Conservation (phyloP, 345 rosid species). For the Boechera retrofracta region DNA sequence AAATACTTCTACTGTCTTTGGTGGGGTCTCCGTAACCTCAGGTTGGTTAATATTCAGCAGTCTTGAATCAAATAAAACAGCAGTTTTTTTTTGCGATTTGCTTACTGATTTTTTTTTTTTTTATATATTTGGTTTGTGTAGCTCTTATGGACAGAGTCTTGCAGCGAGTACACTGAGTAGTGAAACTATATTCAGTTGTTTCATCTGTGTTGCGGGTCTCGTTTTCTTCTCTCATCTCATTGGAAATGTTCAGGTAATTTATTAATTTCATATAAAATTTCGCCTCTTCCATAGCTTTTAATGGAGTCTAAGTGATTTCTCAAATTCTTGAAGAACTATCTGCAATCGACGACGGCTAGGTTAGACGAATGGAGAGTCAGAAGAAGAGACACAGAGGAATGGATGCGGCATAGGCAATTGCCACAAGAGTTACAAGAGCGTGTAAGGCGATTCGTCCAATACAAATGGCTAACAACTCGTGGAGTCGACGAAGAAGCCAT, state of each 20-base stretch:
- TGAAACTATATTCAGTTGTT: constrained; percentile 69
- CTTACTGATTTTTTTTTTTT: not conserved
- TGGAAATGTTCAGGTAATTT: constrained; percentile 79
- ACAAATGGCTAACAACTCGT: constrained; percentile 82
- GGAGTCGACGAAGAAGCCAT: constrained; percentile 89
- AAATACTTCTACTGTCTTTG: constrained; percentile 89
- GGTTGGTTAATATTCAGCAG: constrained; percentile 47
- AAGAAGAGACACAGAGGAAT: constrained; percentile 91
- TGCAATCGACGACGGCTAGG: constrained; percentile 86
- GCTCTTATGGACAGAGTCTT: constrained; percentile 86
- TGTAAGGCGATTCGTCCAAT: constrained; percentile 78
- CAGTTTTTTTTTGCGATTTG: not conserved
- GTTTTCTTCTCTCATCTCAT: constrained; percentile 86
- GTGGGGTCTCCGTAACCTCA: constrained; percentile 85
- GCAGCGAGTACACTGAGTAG: constrained; percentile 58
- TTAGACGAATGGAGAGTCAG: constrained; percentile 87
- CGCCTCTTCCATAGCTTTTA: not conserved
- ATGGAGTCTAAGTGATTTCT: constrained; percentile 18
- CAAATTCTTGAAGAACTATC: constrained; percentile 58
- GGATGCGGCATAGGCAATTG: constrained; percentile 94
- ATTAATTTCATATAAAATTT: not conserved
- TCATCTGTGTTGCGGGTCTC: constrained; percentile 71
- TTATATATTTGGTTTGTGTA: constrained; percentile 45
- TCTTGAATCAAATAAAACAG: not conserved
- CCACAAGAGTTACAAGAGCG: constrained; percentile 80